A percentile compares a stretch with the other conserved stretches of the same genome.
These are phyloP conservation scores for Lecanosticta acicola DNA, from an alignment of 2,329 filamentous ascomycete species.

Conservation along the genomic window DNA sequence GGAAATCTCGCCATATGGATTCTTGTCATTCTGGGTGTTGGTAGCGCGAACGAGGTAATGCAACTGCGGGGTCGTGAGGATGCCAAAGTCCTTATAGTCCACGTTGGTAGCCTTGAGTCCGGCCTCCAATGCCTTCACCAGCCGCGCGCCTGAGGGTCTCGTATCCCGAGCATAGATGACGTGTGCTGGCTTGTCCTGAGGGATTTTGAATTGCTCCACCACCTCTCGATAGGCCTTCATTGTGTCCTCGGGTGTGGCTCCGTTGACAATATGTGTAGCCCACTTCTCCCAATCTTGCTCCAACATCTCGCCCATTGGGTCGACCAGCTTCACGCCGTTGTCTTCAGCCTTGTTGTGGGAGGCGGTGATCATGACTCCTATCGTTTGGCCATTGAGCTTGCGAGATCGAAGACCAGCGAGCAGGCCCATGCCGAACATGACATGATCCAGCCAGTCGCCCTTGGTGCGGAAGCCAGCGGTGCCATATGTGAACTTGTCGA, in stretches of 20 bases:
- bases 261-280: constrained; percentile 85
- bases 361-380: constrained; percentile 94
- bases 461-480: constrained; percentile 64
- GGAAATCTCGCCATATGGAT: constrained; percentile 81
- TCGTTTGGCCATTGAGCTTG: constrained; percentile 82
- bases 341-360: constrained; percentile 87
- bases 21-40: constrained; percentile 83
- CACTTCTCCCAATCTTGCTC: constrained; percentile 87
- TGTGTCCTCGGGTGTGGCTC: constrained; percentile 66
- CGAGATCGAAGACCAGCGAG: constrained; percentile 83
- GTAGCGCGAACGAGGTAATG: constrained; percentile 93
- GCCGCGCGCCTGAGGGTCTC: constrained; percentile 78
- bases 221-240: constrained; percentile 70
- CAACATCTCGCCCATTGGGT: constrained; percentile 96
- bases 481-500: constrained; percentile 50
- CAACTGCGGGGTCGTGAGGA: constrained; percentile 92
- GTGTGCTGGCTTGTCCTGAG: constrained; percentile 61
- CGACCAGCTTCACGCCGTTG: constrained; percentile 92
- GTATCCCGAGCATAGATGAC: constrained; percentile 92
- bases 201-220: constrained; percentile 68
- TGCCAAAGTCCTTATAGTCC: constrained; percentile 77
- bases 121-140: constrained; percentile 72
- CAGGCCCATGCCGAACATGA: constrained; percentile 87
- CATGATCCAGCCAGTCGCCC: constrained; percentile 78
- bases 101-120: constrained; percentile 71